Base-by-base conservation (phyloP, 305 asterid species). In the Fraxinus platypoda region DNA sequence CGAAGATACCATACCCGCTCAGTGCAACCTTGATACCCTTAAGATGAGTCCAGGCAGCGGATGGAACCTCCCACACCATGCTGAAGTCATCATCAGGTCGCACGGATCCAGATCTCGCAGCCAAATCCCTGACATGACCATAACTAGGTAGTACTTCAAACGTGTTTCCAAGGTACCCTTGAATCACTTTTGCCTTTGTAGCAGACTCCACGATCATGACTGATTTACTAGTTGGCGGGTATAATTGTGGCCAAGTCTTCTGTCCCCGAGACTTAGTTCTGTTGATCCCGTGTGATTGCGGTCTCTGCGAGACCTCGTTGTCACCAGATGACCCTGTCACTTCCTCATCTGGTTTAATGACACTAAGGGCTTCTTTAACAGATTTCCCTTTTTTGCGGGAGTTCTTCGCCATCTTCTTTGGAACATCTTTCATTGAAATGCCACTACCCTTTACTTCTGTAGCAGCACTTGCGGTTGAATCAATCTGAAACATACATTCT, bases 11-110 rank as follows among this genome's bases (percentile, higher is more conserved):
- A 81, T 91, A 95, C 99, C 97, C 97, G 52, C 90, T 91, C 83
- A 95, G 81, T 76, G 98, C 97, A 84, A 90, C 94, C 86, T 92
- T 92, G 80, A 95, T 93, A 88, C 94, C 90, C 89, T 95, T 93
- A 82, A 95, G 95, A 88, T 94, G 99, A 87, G 97, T 91, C 99
- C 99, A 94, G 76, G 99, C 97, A 80, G 95, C 86, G 41, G 97
- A 89, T 37, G 98, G 96, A 83, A 95, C 98, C 87, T 95, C 98
- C 98, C 98, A 95, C 75, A 95, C 92, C 98, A 95, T 95, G 86
- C 97, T 92, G 90, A 92, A 95, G 81, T 94, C 94, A 89, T 95
- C 98, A 86, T 91, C 94, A 57, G 99, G 99, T 80, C 98, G 88
- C 80, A 95, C 99, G 9, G 99, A 94, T 86, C 97, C 98, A 21